Conservation (phyloP, 2,329 filamentous ascomycete species). For the Fulvia fulva region DNA sequence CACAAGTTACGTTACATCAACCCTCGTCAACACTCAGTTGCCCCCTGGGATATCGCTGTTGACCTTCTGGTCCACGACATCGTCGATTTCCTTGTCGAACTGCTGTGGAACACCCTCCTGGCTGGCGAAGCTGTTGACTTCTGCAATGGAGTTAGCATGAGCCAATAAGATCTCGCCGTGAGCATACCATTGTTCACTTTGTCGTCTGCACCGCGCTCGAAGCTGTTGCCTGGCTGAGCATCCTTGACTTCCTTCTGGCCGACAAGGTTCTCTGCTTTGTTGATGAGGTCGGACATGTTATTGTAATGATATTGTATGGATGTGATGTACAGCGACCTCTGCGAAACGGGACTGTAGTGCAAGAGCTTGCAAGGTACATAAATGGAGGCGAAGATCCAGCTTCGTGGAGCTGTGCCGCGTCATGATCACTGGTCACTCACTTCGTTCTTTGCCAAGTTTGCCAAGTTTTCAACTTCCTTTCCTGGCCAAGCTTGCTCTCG, state of each 20-base stretch:
- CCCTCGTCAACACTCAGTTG: too few relatives aligned
- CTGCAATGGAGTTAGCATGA: neutral
- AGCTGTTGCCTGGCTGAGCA: slow-evolving; percentile 9
- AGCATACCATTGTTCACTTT: slow-evolving; percentile 5
- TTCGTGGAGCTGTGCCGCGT: neutral
- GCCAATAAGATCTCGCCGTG: too few relatives aligned
- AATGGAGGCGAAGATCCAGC: neutral
- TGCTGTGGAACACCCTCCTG: slow-evolving; percentile 8
- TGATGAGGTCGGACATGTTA: slow-evolving; percentile 4
- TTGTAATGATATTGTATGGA: neutral
- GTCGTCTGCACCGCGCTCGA: slow-evolving; percentile 8
- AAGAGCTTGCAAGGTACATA: neutral
- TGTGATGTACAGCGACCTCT: neutral
- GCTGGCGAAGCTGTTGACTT: slow-evolving; percentile 11
- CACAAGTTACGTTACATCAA: too few relatives aligned
- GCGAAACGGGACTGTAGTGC: neutral
- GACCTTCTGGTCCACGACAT: slow-evolving; percentile 10
- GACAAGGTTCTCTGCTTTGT: neutral
- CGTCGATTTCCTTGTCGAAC: slow-evolving; percentile 11
- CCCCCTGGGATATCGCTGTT: slow-evolving; percentile 11
- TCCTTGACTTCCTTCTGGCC: slow-evolving; percentile 8
- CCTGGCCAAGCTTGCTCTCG: neutral
- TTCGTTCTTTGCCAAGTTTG: neutral
- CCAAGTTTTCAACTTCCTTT: neutral
- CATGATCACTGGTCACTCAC: neutral